A percentile compares a stretch with the other conserved stretches of the same genome.
phyloP scores from a whole-genome alignment of 257 asterid genomes.

The Salvia splendens region DNA sequence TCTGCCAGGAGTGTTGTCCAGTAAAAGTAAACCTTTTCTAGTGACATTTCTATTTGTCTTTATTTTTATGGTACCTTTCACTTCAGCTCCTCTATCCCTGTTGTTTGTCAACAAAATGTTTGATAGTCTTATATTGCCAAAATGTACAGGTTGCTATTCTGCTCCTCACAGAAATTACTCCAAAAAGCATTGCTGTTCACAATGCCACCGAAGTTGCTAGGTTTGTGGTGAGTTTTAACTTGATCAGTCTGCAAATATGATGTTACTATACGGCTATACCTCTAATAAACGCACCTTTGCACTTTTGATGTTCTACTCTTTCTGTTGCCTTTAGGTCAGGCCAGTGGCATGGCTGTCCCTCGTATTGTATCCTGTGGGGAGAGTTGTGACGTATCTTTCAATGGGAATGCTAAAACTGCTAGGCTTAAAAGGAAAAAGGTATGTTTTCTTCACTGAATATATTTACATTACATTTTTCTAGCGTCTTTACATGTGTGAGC shows the following conservation, averaged over 20 bases:
- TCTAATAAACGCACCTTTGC: slow-evolving; percentile 17
- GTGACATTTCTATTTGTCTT: slow-evolving; percentile 2
- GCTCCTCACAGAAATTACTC: slow-evolving; percentile 98
- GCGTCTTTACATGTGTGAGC: not conserved
- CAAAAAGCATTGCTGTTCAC: slow-evolving; percentile 98
- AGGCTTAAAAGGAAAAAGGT: slow-evolving; percentile 97
- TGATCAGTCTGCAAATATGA: slow-evolving; percentile 10
- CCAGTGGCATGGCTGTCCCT: slow-evolving; percentile 99
- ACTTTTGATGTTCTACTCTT: slow-evolving; percentile 36
- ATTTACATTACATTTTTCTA: slow-evolving; percentile 2
- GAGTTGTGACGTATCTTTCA: slow-evolving; percentile 92
- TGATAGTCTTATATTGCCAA: slow-evolving; percentile 27
- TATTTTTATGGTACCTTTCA: slow-evolving; percentile 5
- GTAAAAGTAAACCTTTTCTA: slow-evolving; percentile 7
- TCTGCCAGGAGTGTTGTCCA: slow-evolving; percentile 3
- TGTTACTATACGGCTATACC: not conserved
- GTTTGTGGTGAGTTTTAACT: slow-evolving; percentile 81
- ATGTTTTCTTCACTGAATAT: slow-evolving; percentile 17
- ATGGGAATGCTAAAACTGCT: slow-evolving; percentile 98
- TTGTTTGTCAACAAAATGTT: slow-evolving; percentile 24
- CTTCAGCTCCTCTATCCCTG: slow-evolving; percentile 12
- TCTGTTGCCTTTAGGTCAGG: slow-evolving; percentile 74
- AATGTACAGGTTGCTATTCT: slow-evolving; percentile 76
- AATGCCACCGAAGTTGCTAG: slow-evolving; percentile 96
- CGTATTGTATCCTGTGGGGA: slow-evolving; percentile 89